Conservation (phyloP, 352 stramenopile species). For the Phytopythium montanum region DNA sequence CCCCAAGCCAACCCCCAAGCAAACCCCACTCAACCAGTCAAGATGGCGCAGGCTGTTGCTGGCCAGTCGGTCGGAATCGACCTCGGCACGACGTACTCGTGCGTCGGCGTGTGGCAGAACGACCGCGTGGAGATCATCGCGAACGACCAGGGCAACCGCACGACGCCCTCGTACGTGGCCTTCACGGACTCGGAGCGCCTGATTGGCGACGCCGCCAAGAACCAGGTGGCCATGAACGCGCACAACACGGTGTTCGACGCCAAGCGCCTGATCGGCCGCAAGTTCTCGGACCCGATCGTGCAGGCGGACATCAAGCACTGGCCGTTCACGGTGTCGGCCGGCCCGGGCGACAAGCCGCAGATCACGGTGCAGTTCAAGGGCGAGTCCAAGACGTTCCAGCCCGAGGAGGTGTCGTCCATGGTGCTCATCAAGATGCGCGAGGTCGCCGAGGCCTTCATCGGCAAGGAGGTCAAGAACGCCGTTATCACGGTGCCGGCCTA, state of each 20-base stretch:
- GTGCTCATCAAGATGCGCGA: slow-evolving; percentile 75
- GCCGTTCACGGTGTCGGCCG: slow-evolving; percentile 62
- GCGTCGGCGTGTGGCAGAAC: slow-evolving; percentile 93
- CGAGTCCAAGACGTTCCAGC: slow-evolving; percentile 59
- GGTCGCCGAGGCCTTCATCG: slow-evolving; percentile 61
- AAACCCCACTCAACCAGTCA: slow-evolving; percentile 10
- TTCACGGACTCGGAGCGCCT: slow-evolving; percentile 92
- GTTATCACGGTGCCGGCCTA: slow-evolving; percentile 96
- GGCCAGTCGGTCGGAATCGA: slow-evolving; percentile 73
- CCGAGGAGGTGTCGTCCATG: slow-evolving; percentile 81
- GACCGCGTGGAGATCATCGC: slow-evolving; percentile 94
- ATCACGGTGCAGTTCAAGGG: slow-evolving; percentile 75
- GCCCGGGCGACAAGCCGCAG: slow-evolving; percentile 60
- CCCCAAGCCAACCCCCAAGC: background rate
- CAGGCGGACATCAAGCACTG: slow-evolving; percentile 75
- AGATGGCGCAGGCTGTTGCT: slow-evolving; percentile 25
- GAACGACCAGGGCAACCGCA: slow-evolving; percentile 95
- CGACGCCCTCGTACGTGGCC: slow-evolving; percentile 94
- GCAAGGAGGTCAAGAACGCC: slow-evolving; percentile 53
- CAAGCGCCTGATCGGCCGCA: slow-evolving; percentile 95
- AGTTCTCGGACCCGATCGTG: slow-evolving; percentile 90
- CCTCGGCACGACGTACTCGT: slow-evolving; percentile 93
- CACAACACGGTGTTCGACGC: slow-evolving; percentile 96
- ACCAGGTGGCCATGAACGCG: slow-evolving; percentile 89
- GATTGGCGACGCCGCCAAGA: slow-evolving; percentile 95